phyloP scores from a whole-genome alignment of 1,139 yeast genomes.

The Trichomonascaceae sp. region DNA sequence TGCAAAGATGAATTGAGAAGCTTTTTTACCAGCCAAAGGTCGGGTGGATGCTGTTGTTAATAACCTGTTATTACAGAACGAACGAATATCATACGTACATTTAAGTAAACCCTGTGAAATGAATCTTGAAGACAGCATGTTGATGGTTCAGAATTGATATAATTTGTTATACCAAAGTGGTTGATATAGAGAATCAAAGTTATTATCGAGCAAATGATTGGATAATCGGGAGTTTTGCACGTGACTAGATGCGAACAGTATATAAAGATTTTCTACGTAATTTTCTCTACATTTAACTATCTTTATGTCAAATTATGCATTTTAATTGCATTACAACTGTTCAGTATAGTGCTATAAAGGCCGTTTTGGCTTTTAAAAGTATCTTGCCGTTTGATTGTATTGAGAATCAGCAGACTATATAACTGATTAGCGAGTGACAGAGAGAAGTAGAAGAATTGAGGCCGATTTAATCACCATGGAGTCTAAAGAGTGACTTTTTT shows the following conservation, averaged over 20 bases:
- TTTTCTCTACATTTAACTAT: no score
- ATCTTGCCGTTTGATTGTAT: neutral
- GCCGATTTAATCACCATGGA: slow-evolving; percentile 20
- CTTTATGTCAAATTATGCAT: slow-evolving; percentile 1
- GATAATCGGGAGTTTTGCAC: neutral
- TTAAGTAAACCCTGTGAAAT: slow-evolving; percentile 2
- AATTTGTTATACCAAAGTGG: no score
- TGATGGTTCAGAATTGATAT: neutral
- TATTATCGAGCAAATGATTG: neutral
- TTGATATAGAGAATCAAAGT: neutral
- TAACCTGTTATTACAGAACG: neutral
- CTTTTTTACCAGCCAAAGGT: slow-evolving; percentile 15
- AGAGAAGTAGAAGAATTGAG: slow-evolving; percentile 6
- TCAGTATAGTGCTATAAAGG: neutral
- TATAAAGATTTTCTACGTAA: neutral
- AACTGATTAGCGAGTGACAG: slow-evolving; percentile 2
- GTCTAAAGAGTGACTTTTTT: slow-evolving; percentile 5
- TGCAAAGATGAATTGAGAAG: slow-evolving; percentile 17
- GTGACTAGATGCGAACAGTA: neutral
- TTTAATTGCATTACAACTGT: neutral
- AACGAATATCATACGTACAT: neutral
- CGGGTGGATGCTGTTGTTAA: slow-evolving; percentile 12
- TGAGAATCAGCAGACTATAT: slow-evolving; percentile 1
- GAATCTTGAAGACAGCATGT: slow-evolving; percentile 3
- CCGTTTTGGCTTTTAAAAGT: neutral